phyloP scores from a whole-genome alignment of 1,139 yeast genomes.

The Taphrina betulina region DNA sequence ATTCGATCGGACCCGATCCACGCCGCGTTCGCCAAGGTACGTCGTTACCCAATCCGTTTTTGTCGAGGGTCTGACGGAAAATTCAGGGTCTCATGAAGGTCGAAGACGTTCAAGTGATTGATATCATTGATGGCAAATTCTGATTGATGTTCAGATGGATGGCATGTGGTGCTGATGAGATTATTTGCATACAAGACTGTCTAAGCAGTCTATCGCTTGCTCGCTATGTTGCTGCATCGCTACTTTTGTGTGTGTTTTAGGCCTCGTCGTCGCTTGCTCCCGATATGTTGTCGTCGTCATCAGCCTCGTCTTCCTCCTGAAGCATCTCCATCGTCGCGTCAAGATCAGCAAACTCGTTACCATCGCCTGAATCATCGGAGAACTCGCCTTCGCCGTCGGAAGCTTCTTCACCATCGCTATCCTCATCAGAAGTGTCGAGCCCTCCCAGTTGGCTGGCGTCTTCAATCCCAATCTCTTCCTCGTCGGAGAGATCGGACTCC shows the following conservation, averaged over 20 bases:
- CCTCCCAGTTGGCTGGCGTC: constrained; percentile 40
- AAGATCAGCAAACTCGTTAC: constrained; percentile 37
- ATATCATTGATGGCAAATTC: constrained; percentile 17
- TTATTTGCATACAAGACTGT: no score
- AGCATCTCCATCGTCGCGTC: constrained; percentile 38
- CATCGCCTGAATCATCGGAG: constrained; percentile 41
- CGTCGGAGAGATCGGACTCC: constrained; percentile 30
- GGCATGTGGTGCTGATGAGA: not conserved
- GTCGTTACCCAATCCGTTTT: not conserved
- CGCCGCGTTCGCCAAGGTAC: constrained; percentile 17
- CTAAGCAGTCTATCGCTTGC: not conserved
- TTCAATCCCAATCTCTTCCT: constrained; percentile 32
- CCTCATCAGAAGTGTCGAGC: constrained; percentile 43
- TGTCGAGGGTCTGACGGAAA: not conserved
- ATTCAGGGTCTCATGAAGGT: constrained; percentile 2
- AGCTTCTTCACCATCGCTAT: constrained; percentile 47
- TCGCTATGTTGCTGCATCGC: not conserved
- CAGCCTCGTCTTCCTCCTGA: constrained; percentile 40
- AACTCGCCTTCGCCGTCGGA: constrained; percentile 44
- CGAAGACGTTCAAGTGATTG: constrained; percentile 10
- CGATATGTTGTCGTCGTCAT: constrained; percentile 41
- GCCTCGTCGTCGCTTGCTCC: constrained; percentile 42
- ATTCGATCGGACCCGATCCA: constrained; percentile 25
- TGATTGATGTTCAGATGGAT: not conserved
- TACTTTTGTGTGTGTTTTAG: constrained; percentile 19